A percentile compares a stretch with the other conserved stretches of the same genome.
phyloP scores from a whole-genome alignment of 192 early-diverging fungal species.

The Spizellomyces sp. region DNA sequence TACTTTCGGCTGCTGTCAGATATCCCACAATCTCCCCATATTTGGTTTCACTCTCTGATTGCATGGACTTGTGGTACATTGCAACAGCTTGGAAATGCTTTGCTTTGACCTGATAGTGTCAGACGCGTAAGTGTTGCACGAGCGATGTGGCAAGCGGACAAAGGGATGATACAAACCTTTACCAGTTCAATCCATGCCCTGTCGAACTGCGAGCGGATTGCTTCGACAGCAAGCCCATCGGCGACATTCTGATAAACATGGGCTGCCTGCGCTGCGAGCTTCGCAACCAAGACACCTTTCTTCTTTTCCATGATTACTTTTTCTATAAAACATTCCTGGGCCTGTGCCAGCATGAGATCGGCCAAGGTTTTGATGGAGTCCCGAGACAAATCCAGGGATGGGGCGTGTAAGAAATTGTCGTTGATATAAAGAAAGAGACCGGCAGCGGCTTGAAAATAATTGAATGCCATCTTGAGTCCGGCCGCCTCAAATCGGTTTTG shows the following conservation, averaged over 20 bases:
- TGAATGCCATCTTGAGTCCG: slow-evolving; percentile 80
- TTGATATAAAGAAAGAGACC: slow-evolving; percentile 94
- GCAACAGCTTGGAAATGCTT: slow-evolving; percentile 86
- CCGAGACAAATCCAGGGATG: slow-evolving; percentile 85
- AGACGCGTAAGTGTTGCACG: background rate
- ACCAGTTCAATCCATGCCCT: slow-evolving; percentile 80
- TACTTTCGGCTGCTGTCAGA: slow-evolving; percentile 71
- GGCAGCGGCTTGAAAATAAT: slow-evolving; percentile 93
- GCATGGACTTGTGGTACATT: slow-evolving; percentile 81
- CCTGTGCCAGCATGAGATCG: slow-evolving; percentile 90
- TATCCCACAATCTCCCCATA: slow-evolving; percentile 87
- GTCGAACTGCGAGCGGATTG: slow-evolving; percentile 72
- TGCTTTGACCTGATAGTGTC: slow-evolving; percentile 71
- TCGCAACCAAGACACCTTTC: slow-evolving; percentile 83
- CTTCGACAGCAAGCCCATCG: slow-evolving; percentile 71
- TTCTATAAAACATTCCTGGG: slow-evolving; percentile 91
- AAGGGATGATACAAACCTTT: slow-evolving; percentile 52
- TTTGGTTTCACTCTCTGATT: slow-evolving; percentile 74
- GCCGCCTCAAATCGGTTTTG: slow-evolving; percentile 75
- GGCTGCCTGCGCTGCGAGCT: slow-evolving; percentile 71
- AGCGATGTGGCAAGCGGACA: background rate
- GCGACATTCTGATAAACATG: slow-evolving; percentile 69
- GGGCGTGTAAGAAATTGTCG: slow-evolving; percentile 98
- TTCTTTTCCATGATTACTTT: slow-evolving; percentile 87
- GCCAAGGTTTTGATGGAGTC: slow-evolving; percentile 85